Percentiles rank a stretch among this genome's conserved stretches.
phyloP scores from a whole-genome alignment of 495 filamentous ascomycete genomes.

The Podospora pseudopauciseta region DNA sequence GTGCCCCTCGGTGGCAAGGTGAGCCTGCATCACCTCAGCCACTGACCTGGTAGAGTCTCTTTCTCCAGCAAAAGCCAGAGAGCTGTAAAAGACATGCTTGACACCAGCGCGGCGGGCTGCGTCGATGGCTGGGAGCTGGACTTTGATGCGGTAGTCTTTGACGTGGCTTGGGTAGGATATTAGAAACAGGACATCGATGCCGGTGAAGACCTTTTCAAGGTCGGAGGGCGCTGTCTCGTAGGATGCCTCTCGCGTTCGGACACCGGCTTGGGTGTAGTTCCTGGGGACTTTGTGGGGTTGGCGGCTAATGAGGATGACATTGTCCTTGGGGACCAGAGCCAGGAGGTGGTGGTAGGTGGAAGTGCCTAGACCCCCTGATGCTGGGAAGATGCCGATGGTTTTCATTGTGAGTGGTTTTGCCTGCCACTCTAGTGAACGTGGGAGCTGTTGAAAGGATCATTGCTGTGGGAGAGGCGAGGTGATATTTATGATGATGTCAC shows the following conservation, averaged over 20 bases:
- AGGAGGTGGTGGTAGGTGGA: slow-evolving; percentile 47
- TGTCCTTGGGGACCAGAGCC: slow-evolving; percentile 36
- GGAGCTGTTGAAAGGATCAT: neutral
- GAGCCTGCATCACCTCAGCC: slow-evolving; percentile 64
- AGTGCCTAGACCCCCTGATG: slow-evolving; percentile 46
- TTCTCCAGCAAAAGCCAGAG: slow-evolving; percentile 54
- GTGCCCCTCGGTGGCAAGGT: slow-evolving; percentile 60
- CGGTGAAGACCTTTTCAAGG: slow-evolving; percentile 38
- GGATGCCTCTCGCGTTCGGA: slow-evolving; percentile 38
- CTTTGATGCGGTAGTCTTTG: slow-evolving; percentile 26
- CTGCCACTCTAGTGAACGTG: neutral
- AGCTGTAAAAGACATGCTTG: slow-evolving; percentile 63
- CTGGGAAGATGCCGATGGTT: slow-evolving; percentile 46
- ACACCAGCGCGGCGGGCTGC: slow-evolving; percentile 57
- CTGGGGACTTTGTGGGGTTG: slow-evolving; percentile 39
- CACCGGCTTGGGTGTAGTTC: slow-evolving; percentile 24
- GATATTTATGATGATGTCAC: no score
- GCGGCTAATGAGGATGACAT: slow-evolving; percentile 46
- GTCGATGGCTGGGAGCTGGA: slow-evolving; percentile 48
- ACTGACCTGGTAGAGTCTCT: slow-evolving; percentile 18
- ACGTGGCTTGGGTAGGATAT: slow-evolving; percentile 45
- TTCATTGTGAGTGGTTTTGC: neutral
- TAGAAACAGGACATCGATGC: slow-evolving; percentile 47
- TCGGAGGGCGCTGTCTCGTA: slow-evolving; percentile 38
- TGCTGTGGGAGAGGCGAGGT: no score